phyloP scores from a whole-genome alignment of 495 filamentous ascomycete species.

The Podospora pseudopauciseta region DNA sequence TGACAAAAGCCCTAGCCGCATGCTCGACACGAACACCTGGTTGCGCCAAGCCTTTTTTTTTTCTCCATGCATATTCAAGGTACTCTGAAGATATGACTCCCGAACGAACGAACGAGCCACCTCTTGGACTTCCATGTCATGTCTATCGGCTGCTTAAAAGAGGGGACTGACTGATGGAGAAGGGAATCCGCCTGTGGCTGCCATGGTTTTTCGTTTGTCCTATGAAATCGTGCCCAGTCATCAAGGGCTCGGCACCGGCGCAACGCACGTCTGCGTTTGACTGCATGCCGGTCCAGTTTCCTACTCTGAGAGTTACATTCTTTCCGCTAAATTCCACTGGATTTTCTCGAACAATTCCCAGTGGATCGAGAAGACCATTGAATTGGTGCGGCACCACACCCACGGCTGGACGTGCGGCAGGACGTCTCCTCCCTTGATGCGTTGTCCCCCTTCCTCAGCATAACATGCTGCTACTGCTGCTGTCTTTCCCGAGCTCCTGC shows the following conservation, averaged over 20 bases:
- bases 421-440: conserved; percentile 28
- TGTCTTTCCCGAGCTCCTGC: conserved; percentile 16
- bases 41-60: background rate
- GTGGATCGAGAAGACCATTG: conserved; percentile 7
- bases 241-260: conserved; percentile 24
- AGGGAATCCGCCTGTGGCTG: too few species aligned
- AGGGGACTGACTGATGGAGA: conserved; percentile 6
- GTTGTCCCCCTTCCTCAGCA: conserved; percentile 24
- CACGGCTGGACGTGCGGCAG: conserved; percentile 25
- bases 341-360: conserved; percentile 26
- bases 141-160: background rate
- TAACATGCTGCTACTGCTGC: background rate
- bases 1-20: background rate
- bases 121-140: background rate
- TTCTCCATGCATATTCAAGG: background rate
- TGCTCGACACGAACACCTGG: background rate
- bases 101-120: background rate
- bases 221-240: conserved; percentile 41
- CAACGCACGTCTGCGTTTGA: conserved; percentile 33
- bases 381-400: conserved; percentile 18
- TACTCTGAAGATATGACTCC: background rate
- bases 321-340: conserved; percentile 23
- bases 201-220: conserved; percentile 13
- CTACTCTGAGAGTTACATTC: conserved; percentile 34
- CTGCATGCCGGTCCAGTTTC: conserved; percentile 29